Evolutionary conservation across 2,329 filamentous ascomycete species (phyloP), one percentile per base, ranked within the genome.

Genomic region (Chaetoscypha palmicola): DNA sequence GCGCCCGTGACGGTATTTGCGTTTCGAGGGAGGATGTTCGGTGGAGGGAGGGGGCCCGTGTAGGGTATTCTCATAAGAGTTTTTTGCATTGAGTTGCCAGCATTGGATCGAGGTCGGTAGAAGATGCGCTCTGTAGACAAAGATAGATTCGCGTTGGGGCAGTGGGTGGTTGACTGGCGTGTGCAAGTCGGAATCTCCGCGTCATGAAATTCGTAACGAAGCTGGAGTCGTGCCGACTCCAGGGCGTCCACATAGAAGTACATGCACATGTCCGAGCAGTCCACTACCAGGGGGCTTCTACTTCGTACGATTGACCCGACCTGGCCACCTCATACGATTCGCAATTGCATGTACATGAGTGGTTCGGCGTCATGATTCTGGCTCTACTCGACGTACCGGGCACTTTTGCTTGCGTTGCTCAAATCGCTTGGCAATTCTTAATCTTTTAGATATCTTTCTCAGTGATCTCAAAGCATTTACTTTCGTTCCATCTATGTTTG

Each of bases 41-140:
- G 85, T 20, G 81, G 70, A 19, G 90, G 80, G 43, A 96, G 74
- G 32, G 86, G 81, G 53, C 86, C 80, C 59, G 88, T 94, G 63
- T 91, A 96, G 43, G 91, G 90, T 57, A 96, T 92, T 53, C 89
- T 82, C 68, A 95, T 81, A 46, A 87, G 75, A 56, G 82, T 76
- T 64, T 77, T 83, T 64, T 74, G 74, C 79, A 84, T 82, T 56
- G 48, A 43, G 39, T 12, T 21, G 20, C 26, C 10, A 19, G 36
- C 42, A 33, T 46, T 23, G 38, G 32, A 19, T n/a, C 16, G 38
- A 34, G 10, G n/a, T 34, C 4, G n/a, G 28, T 31, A 14, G 28
- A 31, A 14, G 28, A 31, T 31, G 28, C n/a, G n/a, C n/a, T n/a
- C n/a, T n/a, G n/a, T n/a, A n/a, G n/a, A n/a, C n/a, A n/a, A n/a